These are phyloP conservation scores for Fomitopsis palustris DNA, from an alignment of 1,284 basidiomycete species.

Conservation along the genomic window DNA sequence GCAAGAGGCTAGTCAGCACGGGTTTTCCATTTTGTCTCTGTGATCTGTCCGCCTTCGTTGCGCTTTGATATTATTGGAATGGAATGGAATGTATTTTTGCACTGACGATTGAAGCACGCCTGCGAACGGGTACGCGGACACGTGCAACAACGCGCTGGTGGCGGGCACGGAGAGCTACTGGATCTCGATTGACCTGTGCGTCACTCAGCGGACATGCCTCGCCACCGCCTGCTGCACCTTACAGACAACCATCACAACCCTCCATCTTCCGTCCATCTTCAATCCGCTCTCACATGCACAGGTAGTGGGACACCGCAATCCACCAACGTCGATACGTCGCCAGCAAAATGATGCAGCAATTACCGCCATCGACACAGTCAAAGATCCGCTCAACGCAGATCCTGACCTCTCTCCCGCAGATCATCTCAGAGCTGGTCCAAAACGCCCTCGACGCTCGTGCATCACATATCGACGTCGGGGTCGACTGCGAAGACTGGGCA, in stretches of 20 bases:
- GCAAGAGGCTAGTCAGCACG: neutral
- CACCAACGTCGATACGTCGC: no score
- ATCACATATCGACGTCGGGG: conserved; percentile 55
- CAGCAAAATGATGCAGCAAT: conserved; percentile 31
- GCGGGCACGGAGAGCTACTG: no score
- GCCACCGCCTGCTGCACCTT: no score
- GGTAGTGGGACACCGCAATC: no score
- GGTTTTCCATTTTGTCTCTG: neutral
- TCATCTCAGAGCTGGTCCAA: conserved; percentile 81
- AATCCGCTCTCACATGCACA: no score
- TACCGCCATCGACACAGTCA: conserved; percentile 52
- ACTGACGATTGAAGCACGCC: no score
- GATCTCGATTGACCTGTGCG: no score
- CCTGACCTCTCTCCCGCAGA: conserved; percentile 73
- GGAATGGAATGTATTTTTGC: neutral
- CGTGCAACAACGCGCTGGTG: no score
- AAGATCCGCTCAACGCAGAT: conserved; percentile 81
- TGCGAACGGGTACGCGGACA: no score
- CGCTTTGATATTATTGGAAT: neutral
- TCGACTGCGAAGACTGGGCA: conserved; percentile 68
- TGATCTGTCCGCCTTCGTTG: neutral
- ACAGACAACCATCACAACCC: no score
- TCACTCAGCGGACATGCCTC: no score
- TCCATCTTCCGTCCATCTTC: no score
- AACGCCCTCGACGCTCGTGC: conserved; percentile 79